Base-by-base conservation (phyloP, 106 monocot genomes). In the Cymbidium sinense region DNA sequence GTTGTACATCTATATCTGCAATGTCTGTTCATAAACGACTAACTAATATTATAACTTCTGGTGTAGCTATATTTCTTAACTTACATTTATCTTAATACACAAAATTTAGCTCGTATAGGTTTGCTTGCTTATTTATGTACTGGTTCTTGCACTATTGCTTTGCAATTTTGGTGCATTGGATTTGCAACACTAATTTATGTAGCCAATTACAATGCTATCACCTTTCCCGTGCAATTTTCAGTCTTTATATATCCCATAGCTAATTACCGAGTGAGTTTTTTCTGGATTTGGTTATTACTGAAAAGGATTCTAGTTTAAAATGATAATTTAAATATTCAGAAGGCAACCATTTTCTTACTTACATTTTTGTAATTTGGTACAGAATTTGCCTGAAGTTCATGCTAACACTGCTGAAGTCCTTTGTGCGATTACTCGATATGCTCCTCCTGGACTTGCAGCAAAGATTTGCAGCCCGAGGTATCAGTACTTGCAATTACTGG, bases 341-440 rank as follows among this genome's bases (percentile, higher is more conserved):
- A n/a, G 23, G 21, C 13, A 15, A 47, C 2, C 11, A 47, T 58
- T 58, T 23, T 12, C 23, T 10, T 10, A 5, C 37, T 39, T 23
- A 23, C 39, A 4, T 71, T 34, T 65, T 39, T 58, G 21, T 36
- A 15, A 21, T 36, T 35, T 20, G 4, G 37, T 37, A 11, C 80
- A 93, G 93, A 82, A 90, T 74, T 84, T 75, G 50, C 81, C 93
- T 43, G 93, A 93, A 86, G 93, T 93, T 55, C 89, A 89, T 86
- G 89, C 93, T 18, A 93, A 90, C 83, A 86, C 88, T 12, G 87
- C 93, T 30, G 93, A 93, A 83, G 86, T 84, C 10, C 83, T 93
- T 35, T 88, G 85, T 88, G 89, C 89, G 18, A 83, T 93, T 43
- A 93, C 87, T 83, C 67, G 89, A 77, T 86, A 79, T 82, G 87